phyloP scores from a whole-genome alignment of 139 green algal species.

The Gonium pectorale region DNA sequence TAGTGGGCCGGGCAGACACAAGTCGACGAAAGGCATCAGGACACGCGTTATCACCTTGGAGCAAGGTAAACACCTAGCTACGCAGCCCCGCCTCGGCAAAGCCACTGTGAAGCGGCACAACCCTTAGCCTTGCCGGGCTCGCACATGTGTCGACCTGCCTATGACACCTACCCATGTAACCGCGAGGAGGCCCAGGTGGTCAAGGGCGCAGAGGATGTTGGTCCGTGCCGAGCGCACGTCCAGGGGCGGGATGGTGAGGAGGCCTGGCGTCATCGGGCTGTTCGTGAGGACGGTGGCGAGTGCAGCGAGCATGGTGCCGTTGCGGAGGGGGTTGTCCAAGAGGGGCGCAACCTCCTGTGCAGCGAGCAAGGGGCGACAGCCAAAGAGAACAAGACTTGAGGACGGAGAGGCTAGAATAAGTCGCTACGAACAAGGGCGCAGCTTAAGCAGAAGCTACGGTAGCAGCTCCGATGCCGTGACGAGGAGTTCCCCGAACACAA shows the following conservation, averaged over 20 bases:
- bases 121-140: background rate
- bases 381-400: too few relatives aligned
- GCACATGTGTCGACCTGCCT: background rate
- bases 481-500: too few relatives aligned
- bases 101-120: background rate
- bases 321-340: slow-evolving; percentile 53
- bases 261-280: background rate
- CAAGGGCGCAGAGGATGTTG: slow-evolving; percentile 54
- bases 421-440: too few relatives aligned
- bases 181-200: slow-evolving; percentile 51
- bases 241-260: slow-evolving; percentile 8
- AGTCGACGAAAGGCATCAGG: too few relatives aligned
- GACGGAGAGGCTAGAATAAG: too few relatives aligned
- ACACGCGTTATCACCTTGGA: too few relatives aligned
- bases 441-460: too few relatives aligned
- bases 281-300: background rate
- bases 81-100: too few relatives aligned
- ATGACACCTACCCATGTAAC: slow-evolving; percentile 4
- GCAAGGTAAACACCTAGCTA: too few relatives aligned
- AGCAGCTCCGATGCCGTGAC: too few relatives aligned
- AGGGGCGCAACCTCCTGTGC: slow-evolving; percentile 33
- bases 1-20: too few relatives aligned
- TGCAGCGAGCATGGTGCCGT: slow-evolving; percentile 14
- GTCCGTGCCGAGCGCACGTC: slow-evolving; percentile 32
- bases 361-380: too few relatives aligned